phyloP scores from a whole-genome alignment of 257 asterid genomes.

The Linderniella brevidens region DNA sequence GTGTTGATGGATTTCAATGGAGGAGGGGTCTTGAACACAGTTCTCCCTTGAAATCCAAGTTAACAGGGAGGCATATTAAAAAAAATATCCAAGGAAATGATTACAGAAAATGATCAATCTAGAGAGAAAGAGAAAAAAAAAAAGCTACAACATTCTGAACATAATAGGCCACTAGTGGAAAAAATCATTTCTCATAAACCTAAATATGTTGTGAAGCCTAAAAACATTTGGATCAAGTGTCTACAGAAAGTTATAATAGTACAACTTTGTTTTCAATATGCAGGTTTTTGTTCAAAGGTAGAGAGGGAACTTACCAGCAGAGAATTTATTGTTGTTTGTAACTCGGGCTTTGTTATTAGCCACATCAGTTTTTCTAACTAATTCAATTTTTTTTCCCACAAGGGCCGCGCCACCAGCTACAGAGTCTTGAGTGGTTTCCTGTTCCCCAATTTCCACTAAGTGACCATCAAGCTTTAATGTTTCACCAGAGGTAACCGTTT shows the following conservation, averaged over 20 bases:
- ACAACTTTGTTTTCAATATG: conserved; percentile 7
- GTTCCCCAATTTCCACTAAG: conserved; percentile 58
- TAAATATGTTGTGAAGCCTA: no score
- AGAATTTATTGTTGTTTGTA: conserved; percentile 11
- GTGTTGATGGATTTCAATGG: conserved; percentile 16
- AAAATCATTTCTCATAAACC: background rate
- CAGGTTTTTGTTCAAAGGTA: conserved; percentile 9
- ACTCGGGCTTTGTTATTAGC: conserved; percentile 12
- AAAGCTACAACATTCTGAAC: no score
- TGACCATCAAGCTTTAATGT: conserved; percentile 44
- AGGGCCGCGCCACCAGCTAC: conserved; percentile 17
- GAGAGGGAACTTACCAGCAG: conserved; percentile 26
- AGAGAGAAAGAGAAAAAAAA: conserved; percentile 5
- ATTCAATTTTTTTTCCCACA: conserved; percentile 15
- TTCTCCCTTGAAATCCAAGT: conserved; percentile 21
- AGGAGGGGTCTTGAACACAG: conserved; percentile 15
- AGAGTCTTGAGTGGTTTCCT: conserved; percentile 24
- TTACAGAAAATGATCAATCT: conserved; percentile 8
- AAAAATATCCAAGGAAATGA: conserved; percentile 7
- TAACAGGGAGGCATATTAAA: conserved; percentile 8
- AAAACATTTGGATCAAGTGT: no score
- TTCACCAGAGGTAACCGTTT: conserved; percentile 42
- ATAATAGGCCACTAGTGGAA: no score
- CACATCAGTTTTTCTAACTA: conserved; percentile 15
- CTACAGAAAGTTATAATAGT: no score